Percentiles rank a stretch among this genome's conserved stretches.
Conservation (phyloP, 768 basidiomycete species). For the Hydnomerulius pinastri region DNA sequence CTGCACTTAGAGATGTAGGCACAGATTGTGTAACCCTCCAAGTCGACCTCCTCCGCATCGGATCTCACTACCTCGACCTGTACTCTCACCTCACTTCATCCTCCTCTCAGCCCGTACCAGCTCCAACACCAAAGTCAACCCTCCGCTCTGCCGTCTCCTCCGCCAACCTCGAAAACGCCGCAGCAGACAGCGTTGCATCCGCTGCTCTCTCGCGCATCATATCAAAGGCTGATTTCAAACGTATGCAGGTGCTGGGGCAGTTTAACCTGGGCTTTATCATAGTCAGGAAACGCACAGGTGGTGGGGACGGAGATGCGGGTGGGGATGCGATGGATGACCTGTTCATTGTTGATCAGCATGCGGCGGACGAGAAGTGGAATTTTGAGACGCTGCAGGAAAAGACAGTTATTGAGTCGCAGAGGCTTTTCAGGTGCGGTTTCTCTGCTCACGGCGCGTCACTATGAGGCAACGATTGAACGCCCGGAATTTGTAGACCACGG, state of each 20-base stretch:
- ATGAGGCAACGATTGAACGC: background rate
- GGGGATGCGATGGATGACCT: constrained; percentile 68
- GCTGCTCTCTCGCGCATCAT: constrained; percentile 82
- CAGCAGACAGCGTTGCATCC: constrained; percentile 57
- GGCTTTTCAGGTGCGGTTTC: constrained; percentile 67
- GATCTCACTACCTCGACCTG: constrained; percentile 20
- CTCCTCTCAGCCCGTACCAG: background rate
- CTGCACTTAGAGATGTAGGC: background rate
- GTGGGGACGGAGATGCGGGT: background rate
- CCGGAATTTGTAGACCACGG: constrained; percentile 56
- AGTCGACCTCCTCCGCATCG: constrained; percentile 22
- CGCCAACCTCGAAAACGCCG: constrained; percentile 37
- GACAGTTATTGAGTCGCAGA: constrained; percentile 88
- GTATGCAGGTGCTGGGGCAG: constrained; percentile 88
- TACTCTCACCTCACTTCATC: constrained; percentile 8
- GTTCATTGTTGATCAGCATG: constrained; percentile 97
- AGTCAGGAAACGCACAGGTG: constrained; percentile 54
- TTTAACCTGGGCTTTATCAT: constrained; percentile 97
- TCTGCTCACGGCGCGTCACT: background rate
- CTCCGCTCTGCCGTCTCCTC: constrained; percentile 26
- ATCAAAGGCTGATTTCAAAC: constrained; percentile 78
- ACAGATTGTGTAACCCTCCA: constrained; percentile 17
- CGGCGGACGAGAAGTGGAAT: constrained; percentile 98
- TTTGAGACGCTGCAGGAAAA: constrained; percentile 92
- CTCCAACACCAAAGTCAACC: constrained; percentile 5